Evolutionary conservation across 192 early-diverging fungal species (phyloP), one percentile per base, ranked within the genome.

Genomic region (Umbelopsis sp.): DNA sequence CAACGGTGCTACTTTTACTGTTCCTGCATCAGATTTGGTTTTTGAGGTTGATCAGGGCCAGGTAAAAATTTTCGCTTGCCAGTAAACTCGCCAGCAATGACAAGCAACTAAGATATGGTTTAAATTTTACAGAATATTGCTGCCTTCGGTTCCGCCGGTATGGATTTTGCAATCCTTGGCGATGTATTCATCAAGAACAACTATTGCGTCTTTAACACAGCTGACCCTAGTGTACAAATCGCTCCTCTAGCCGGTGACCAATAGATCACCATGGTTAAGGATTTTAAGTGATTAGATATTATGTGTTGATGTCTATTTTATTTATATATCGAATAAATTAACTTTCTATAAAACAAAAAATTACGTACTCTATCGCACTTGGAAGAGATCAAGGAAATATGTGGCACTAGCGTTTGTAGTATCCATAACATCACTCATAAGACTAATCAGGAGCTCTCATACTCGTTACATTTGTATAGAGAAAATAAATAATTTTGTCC

Each of bases 111-210:
- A 30, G 22, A 27, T 2, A 45, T n/a, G 78, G 74, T 7, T 78
- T 48, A 44, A 30, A 2, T 30, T 30, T 30, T 2, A 30, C 69
- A 71, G 16, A 83, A 81, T 48, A 74, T 75, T 49, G 81, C 84
- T 9, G 73, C 74, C 33, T 82, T 82, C 15, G 66, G 72, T 2
- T 78, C 71, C 1, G 51, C 72, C 11, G 74, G 76, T 4, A 20
- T 71, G 33, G 71, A 80, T 11, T 18, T 78, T 4, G 80, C 77
- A 66, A 82, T 81, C 21, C 64, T 85, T 2, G 83, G 83, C 10
- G 83, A 85, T 47, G 77, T 76, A 10, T 85, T 85, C 61, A 76
- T 85, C 51, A 82, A 85, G 69, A 74, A 85, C 51, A 77, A 79
- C 69, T 85, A 82, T 67, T 72, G 78, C 51, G 72, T 85, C 18